These are phyloP conservation scores for Mycena epipterygia DNA, from an alignment of 768 basidiomycete genomes.

Conservation along the genomic window DNA sequence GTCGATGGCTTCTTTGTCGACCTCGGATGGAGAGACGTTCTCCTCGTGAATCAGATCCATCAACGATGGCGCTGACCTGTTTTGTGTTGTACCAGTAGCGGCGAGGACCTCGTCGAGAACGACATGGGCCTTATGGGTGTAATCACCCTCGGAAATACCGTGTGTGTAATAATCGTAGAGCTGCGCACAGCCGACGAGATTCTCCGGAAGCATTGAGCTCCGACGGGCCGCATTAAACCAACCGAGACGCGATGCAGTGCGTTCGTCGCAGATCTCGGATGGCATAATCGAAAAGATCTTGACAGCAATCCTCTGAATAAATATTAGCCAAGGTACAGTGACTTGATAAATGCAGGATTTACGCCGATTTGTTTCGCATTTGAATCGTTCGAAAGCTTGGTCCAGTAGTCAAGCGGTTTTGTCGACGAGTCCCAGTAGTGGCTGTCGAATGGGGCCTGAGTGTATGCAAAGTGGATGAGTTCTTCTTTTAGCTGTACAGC, in stretches of 20 bases:
- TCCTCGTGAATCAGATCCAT: background rate
- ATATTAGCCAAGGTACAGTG: background rate
- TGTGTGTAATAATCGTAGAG: constrained; percentile 24
- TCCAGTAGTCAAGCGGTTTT: constrained; percentile 44
- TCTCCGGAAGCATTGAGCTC: constrained; percentile 41
- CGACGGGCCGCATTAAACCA: constrained; percentile 43
- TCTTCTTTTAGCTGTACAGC: constrained; percentile 12
- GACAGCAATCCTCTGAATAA: constrained; percentile 32
- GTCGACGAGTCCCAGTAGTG: constrained; percentile 30
- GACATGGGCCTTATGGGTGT: background rate
- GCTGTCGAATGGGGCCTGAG: constrained; percentile 36
- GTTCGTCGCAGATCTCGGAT: constrained; percentile 46
- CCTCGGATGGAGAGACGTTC: background rate
- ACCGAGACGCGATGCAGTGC: constrained; percentile 42
- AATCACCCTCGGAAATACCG: background rate
- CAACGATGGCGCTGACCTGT: background rate
- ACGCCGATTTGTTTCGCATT: constrained; percentile 37
- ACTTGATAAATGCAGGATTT: background rate
- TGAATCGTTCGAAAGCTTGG: constrained; percentile 33
- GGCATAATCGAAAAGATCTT: constrained; percentile 45
- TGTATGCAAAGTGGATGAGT: constrained; percentile 39
- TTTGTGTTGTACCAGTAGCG: background rate
- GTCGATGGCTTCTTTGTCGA: background rate
- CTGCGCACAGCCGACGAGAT: constrained; percentile 37
- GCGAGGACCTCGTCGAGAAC: background rate